phyloP scores from a whole-genome alignment of 768 basidiomycete species.

The Tulasnella sp. region DNA sequence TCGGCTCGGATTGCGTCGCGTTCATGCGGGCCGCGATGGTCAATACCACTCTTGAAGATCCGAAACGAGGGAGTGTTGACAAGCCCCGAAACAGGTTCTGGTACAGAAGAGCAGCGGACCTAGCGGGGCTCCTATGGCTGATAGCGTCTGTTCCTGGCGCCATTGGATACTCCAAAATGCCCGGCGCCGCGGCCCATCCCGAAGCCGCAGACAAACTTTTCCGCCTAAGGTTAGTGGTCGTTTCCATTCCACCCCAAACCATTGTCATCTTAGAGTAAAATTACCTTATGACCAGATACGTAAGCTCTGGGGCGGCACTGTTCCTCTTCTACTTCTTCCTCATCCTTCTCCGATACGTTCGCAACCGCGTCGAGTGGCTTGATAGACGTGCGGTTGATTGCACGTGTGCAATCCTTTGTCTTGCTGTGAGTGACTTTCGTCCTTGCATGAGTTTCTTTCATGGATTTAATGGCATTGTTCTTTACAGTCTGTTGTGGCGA shows the following conservation, averaged over 20 bases:
- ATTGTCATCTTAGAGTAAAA: not conserved
- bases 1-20: constrained; percentile 13
- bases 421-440: not conserved
- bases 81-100: not conserved
- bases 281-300: not conserved
- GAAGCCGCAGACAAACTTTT: not conserved
- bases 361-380: not conserved
- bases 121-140: not conserved
- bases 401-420: not conserved
- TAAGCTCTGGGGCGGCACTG: not conserved
- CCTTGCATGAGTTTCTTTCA: not conserved
- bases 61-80: constrained; percentile 6
- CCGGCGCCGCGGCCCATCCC: not conserved
- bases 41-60: constrained; percentile 19
- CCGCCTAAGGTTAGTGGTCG: not conserved
- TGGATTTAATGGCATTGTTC: not conserved
- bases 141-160: not conserved
- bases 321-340: not conserved
- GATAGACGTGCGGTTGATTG: constrained; percentile 5
- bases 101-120: not conserved
- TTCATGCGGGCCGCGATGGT: not conserved
- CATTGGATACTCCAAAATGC: not conserved
- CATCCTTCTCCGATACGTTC: not conserved
- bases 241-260: not conserved
- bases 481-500: constrained; percentile 9